Evolutionary conservation across 1,284 basidiomycete genomes (phyloP), one percentile per base, ranked within the genome.

Genomic region (Omphalotus olearius): DNA sequence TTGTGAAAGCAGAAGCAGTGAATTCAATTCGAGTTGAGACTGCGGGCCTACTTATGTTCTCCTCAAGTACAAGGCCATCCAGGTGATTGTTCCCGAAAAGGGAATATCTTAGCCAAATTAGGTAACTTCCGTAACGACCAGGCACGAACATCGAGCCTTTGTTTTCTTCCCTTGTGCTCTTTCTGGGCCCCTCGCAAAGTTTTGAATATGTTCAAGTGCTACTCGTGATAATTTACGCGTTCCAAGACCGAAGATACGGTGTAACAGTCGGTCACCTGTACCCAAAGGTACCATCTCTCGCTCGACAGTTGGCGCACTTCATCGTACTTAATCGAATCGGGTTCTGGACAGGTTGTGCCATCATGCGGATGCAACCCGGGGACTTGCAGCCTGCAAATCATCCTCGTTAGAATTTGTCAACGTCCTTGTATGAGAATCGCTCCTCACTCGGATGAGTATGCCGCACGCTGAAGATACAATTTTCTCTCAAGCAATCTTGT

Each of bases 401-500:
- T 45, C 26, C 25, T 43, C 42, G 47, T 42, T 20, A 23, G 30
- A 39, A 41, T 18, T 42, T 18, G 46, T 45, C 37, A 4, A 13
- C 16, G n/a, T 10, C 4, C 13, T 30, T 45, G 10, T 30, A 36
- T 39, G 20, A 44, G 11, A 37, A 30, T 14, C 18, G 28, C 7
- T 30, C 62, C 78, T 59, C 60, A 86, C 85, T 78, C 44, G 72
- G 70, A 64, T 88, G 83, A 14, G 65, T 61, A 57, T 89, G 86
- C 54, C 82, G 73, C 63, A 69, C 66, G 63, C 88, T 90, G 67
- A 91, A 91, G 54, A 88, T 65, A 64, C 88, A 91, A 60, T 80
- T 76, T 4, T 69, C 61, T 51, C 71, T 71, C 46, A 80, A 64
- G 60, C 88, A 91, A 64, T 91, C 88, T 61, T 85, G 76, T 44